Percentiles rank a stretch among this genome's conserved stretches.
Conservation (phyloP, 108 stramenopile genomes). For the Aurantiochytrium sp. region DNA sequence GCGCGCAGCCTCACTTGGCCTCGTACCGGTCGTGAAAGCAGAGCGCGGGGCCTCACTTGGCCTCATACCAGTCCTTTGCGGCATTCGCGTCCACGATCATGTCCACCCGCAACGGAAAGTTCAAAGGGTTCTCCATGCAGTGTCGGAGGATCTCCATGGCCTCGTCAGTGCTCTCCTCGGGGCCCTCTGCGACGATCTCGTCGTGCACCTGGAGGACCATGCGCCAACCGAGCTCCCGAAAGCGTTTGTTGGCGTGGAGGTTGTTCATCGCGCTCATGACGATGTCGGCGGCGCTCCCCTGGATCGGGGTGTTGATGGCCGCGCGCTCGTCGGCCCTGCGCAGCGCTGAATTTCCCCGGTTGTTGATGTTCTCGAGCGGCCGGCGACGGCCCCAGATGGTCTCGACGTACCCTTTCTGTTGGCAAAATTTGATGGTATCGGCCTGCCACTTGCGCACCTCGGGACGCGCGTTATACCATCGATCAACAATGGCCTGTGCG, state of each 20-base stretch:
- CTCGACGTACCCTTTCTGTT: conserved; percentile 65
- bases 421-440: conserved; percentile 66
- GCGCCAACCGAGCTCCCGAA: conserved; percentile 85
- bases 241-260: conserved; percentile 69
- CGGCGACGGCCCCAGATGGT: conserved; percentile 96
- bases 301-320: conserved; percentile 98
- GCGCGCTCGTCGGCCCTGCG: conserved; percentile 80
- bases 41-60: too few relatives aligned
- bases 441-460: conserved; percentile 93
- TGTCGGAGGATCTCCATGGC: conserved; percentile 77
- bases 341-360: conserved; percentile 42
- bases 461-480: conserved; percentile 89
- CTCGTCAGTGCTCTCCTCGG: conserved; percentile 90
- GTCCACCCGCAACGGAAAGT: conserved; percentile 74
- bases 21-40: too few relatives aligned
- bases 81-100: conserved; percentile 87
- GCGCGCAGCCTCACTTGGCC: too few relatives aligned
- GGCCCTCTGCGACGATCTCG: conserved; percentile 96
- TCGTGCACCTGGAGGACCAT: conserved; percentile 97
- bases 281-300: conserved; percentile 97
- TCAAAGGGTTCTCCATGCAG: conserved; percentile 95
- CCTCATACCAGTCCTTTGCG: conserved; percentile 94
- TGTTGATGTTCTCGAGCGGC: conserved; percentile 75
- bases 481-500: conserved; percentile 83
- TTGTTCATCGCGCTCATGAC: conserved; percentile 99